Evolutionary conservation across 177 flowering plant species (phyloP), one percentile per base, ranked within the genome.

Genomic region (Vitis hybrid): DNA sequence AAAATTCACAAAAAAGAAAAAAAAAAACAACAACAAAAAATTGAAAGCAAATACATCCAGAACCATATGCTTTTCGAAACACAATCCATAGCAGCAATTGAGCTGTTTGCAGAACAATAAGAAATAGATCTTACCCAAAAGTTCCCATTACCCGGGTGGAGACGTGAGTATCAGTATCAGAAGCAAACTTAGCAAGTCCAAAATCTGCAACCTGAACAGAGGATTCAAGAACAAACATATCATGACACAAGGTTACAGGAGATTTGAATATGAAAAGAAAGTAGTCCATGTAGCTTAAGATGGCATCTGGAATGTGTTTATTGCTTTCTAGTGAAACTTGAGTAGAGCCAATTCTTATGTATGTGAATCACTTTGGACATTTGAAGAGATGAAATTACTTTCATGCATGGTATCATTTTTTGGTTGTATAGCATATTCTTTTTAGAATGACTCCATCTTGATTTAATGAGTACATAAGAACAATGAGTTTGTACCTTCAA

Each of bases 131-230:
- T 69, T 81, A 89, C 93, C 96, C 96, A 64, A 91, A 87, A 66
- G 93, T 89, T 76, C 93, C 96, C 93, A 91, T 88, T 8, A 91
- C 88, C 54, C 96, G 80, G 23, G 96, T 91, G 62, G 96, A 89
- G 54, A 91, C 88, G 76, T 91, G 96, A 69, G 93, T 89, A 15
- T 87, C 84, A 3, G 79, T 72, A 70, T 89, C 96, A 10, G 74
- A 70, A 71, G 85, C 66, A 61, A 78, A 72, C 79, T 85, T 84
- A 0, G 93, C 93, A 39, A 91, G 88, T 74, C 93, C 94, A 79
- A 90, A 88, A 80, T 90, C 94, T 19, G 92, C 92, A 68, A 89
- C 92, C 97, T 91, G 83, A 14, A 58, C 17, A 11, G 34, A 55
- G 60, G 69, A 45, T 68, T 18, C n/a, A 15, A 66, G 4, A 11